A percentile compares a stretch with the other conserved stretches of the same genome.
These are phyloP conservation scores for Gnaphalium uliginosum DNA, from an alignment of 129 eudicot genomes.

Conservation along the genomic window DNA sequence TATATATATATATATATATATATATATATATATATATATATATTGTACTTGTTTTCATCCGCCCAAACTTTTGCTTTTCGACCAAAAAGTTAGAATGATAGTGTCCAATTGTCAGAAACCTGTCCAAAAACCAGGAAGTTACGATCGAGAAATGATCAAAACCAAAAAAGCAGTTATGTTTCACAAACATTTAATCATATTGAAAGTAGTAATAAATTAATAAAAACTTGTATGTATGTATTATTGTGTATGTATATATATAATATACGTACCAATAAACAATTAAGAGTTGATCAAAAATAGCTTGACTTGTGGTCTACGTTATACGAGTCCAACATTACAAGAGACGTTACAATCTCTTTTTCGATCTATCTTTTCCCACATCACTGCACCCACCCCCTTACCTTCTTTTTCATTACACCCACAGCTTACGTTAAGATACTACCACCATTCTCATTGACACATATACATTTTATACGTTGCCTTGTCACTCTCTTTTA, in stretches of 20 bases:
- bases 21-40: too few relatives aligned
- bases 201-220: too few relatives aligned
- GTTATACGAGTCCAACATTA: constrained; percentile 36
- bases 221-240: too few relatives aligned
- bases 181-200: too few relatives aligned
- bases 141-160: not conserved
- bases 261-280: not conserved
- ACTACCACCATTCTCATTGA: constrained; percentile 18
- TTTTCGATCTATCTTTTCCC: constrained; percentile 34
- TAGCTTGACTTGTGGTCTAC: constrained; percentile 46
- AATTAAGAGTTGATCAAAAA: constrained; percentile 10
- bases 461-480: constrained; percentile 27
- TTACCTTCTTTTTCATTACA: constrained; percentile 17
- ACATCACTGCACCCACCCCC: not conserved
- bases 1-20: too few relatives aligned
- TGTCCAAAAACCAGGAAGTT: not conserved
- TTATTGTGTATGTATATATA: too few relatives aligned
- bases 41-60: too few relatives aligned
- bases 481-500: constrained; percentile 36
- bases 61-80: not conserved
- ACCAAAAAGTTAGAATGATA: not conserved
- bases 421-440: constrained; percentile 31
- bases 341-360: constrained; percentile 40
- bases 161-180: too few relatives aligned
- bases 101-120: too few relatives aligned